Percentiles rank a stretch among this genome's conserved stretches.
phyloP scores from a whole-genome alignment of 164 flowering plant species.

The Vitis rupestris region DNA sequence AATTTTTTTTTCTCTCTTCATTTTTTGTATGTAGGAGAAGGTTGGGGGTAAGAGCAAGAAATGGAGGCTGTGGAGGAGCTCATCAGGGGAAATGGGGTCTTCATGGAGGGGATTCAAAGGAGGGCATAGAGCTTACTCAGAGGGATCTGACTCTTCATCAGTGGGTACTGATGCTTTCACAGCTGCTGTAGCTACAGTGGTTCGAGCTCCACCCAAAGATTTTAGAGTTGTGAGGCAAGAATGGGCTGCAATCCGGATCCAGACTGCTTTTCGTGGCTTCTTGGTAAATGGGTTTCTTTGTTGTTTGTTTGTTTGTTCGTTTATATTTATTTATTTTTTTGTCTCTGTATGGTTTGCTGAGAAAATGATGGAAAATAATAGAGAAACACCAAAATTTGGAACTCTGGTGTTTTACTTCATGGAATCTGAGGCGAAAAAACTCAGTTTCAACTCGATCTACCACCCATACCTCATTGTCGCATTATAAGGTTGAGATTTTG shows the following conservation, averaged over 20 bases:
- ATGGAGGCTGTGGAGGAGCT: conserved; percentile 67
- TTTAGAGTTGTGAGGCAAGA: conserved; percentile 75
- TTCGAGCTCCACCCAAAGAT: conserved; percentile 80
- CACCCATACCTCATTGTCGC: too few species aligned
- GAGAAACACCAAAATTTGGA: neutral
- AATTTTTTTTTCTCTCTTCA: neutral
- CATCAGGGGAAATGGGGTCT: conserved; percentile 45
- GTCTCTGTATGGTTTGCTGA: neutral
- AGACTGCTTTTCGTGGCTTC: conserved; percentile 90
- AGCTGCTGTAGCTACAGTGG: conserved; percentile 79
- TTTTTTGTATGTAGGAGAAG: conserved; percentile 33
- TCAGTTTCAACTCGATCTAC: too few species aligned
- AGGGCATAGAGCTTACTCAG: conserved; percentile 41
- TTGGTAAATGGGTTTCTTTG: conserved; percentile 46
- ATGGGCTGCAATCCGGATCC: conserved; percentile 96
- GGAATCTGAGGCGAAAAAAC: too few species aligned
- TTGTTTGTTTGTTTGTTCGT: neutral
- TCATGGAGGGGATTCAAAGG: conserved; percentile 45
- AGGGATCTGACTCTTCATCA: conserved; percentile 51
- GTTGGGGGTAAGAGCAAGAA: conserved; percentile 38
- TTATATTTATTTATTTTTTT: too few species aligned
- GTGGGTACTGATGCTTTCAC: conserved; percentile 39
- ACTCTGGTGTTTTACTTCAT: too few species aligned
- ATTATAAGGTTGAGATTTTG: too few species aligned
- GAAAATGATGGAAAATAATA: neutral